Evolutionary conservation across 768 basidiomycete genomes (phyloP).

Genomic region (Lentinus tigrinus): DNA sequence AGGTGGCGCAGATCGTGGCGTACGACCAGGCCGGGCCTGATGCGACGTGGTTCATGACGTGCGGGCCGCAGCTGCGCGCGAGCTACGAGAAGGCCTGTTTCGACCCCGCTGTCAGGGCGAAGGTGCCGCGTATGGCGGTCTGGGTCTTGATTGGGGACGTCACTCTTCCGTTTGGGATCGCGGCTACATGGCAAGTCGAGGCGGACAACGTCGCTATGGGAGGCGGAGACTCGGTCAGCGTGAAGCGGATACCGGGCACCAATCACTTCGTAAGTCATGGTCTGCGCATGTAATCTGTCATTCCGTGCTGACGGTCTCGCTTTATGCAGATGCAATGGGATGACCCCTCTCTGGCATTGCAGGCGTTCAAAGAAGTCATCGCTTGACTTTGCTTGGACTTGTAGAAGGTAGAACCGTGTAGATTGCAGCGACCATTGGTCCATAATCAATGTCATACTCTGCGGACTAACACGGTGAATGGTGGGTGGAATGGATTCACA

Average conservation of each 20-base stretch:
- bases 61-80: not conserved
- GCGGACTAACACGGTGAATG: no score
- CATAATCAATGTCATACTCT: no score
- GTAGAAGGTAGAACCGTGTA: no score
- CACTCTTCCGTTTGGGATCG: not conserved
- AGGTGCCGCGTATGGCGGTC: slow-evolving; percentile 9
- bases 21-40: not conserved
- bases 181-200: slow-evolving; percentile 22
- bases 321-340: not conserved
- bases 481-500: no score
- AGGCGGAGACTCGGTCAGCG: slow-evolving; percentile 15
- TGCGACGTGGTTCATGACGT: not conserved
- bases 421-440: no score
- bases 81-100: slow-evolving; percentile 12
- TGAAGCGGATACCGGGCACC: slow-evolving; percentile 12
- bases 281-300: not conserved
- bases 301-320: no score
- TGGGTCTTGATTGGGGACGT: not conserved
- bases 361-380: not conserved
- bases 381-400: no score
- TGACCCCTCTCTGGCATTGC: not conserved
- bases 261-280: slow-evolving; percentile 29
- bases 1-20: not conserved
- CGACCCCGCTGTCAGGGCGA: not conserved
- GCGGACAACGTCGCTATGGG: slow-evolving; percentile 9